These are phyloP conservation scores for Chlamydomonas sp. DNA, from an alignment of 139 green algal genomes.

Conservation along the genomic window DNA sequence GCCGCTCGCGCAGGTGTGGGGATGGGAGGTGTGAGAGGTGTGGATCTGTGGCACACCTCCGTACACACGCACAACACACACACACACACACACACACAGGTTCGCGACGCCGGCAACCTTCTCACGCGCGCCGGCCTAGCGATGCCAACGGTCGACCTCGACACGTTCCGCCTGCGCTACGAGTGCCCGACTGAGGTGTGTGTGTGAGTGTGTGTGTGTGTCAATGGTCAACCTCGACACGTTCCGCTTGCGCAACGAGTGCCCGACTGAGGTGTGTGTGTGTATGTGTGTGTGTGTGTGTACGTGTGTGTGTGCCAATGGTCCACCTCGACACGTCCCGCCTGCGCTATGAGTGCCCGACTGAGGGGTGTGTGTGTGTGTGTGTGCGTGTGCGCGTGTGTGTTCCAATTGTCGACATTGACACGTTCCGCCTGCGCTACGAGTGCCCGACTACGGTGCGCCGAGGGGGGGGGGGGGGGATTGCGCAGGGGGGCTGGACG, in stretches of 20 bases:
- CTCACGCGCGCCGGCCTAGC: conserved; percentile 53
- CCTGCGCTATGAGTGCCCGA: conserved; percentile 25
- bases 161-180: conserved; percentile 45
- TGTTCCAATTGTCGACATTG: conserved; percentile 19
- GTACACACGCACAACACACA: no score
- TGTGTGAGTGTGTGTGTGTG: conserved; percentile 50
- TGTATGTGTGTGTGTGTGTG: no score
- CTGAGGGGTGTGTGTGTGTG: conserved; percentile 50
- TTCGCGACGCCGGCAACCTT: conserved; percentile 67
- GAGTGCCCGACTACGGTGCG: conserved; percentile 29
- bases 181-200: conserved; percentile 40
- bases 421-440: conserved; percentile 18
- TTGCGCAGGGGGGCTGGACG: neutral
- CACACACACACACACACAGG: no score
- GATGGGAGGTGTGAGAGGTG: neutral
- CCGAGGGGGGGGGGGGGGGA: no score
- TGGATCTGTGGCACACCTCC: no score
- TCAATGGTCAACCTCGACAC: neutral
- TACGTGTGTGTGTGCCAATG: conserved; percentile 42
- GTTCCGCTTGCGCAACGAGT: conserved; percentile 21
- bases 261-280: conserved; percentile 31
- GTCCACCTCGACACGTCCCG: neutral
- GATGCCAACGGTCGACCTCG: conserved; percentile 66
- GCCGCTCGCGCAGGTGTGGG: conserved; percentile 52
- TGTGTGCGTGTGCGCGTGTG: no score